Conservation (phyloP, 202 grass and related monocot species). For the Schoenoplectus triqueter region DNA sequence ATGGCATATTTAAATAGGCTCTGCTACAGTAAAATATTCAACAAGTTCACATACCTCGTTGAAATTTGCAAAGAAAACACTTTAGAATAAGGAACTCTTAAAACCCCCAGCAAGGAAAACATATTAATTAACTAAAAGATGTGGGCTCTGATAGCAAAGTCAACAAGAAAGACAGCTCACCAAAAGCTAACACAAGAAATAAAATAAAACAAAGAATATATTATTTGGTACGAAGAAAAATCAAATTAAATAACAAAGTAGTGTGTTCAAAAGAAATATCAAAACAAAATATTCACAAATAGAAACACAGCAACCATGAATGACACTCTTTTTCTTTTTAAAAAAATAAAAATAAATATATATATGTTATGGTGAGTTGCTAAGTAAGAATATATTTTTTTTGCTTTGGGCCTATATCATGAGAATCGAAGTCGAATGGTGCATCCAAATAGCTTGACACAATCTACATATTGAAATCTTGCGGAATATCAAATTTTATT, state of each 20-base stretch:
- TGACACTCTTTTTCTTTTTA: background rate
- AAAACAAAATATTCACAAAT: constrained; percentile 14
- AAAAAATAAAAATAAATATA: no score
- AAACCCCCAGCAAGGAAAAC: background rate
- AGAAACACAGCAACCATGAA: background rate
- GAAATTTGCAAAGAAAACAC: constrained; percentile 12
- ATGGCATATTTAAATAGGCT: background rate
- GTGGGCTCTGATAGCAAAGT: background rate
- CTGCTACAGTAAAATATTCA: background rate
- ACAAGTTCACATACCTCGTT: background rate
- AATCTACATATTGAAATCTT: no score
- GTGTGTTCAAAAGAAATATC: background rate
- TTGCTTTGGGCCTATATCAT: no score
- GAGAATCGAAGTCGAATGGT: no score
- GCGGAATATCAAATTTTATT: no score
- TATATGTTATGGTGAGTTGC: no score
- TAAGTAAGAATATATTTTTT: no score
- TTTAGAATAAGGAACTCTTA: background rate
- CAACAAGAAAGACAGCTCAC: background rate
- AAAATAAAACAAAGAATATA: constrained; percentile 17
- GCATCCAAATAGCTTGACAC: no score
- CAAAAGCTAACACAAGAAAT: constrained; percentile 2
- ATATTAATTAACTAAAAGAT: background rate
- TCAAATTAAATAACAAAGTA: background rate
- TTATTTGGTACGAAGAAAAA: constrained; percentile 3